Conservation (phyloP, 2,329 filamentous ascomycete species). For the Trichothecium sympodiale region DNA sequence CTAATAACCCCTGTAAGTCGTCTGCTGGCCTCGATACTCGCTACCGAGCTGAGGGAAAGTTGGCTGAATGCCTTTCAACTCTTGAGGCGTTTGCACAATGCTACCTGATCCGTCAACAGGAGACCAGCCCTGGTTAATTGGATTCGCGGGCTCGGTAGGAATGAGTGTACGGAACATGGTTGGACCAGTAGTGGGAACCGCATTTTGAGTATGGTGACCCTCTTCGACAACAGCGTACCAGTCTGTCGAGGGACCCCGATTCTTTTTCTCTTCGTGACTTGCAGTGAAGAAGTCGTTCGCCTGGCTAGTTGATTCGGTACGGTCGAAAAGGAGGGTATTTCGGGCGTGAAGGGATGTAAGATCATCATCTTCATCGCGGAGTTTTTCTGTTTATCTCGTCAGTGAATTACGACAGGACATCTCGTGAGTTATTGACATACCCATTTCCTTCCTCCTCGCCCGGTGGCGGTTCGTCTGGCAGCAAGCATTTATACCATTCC, state of each 20-base stretch:
- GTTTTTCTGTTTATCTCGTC: conserved; percentile 47
- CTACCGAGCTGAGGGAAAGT: too few species aligned
- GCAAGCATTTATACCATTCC: conserved; percentile 77
- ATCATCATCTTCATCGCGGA: conserved; percentile 68
- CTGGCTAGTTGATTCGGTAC: conserved; percentile 21
- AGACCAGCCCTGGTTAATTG: too few species aligned
- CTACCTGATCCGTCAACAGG: too few species aligned
- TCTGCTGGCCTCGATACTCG: too few species aligned
- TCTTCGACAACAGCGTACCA: conserved; percentile 16
- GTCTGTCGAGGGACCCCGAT: conserved; percentile 15
- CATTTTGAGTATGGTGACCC: conserved; percentile 2
- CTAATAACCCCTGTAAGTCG: too few species aligned
- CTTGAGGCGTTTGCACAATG: too few species aligned
- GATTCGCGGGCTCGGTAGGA: not conserved
- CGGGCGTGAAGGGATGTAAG: conserved; percentile 71
- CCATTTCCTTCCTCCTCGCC: conserved; percentile 77
- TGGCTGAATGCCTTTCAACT: too few species aligned
- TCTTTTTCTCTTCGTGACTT: conserved; percentile 9
- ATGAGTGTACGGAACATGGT: not conserved
- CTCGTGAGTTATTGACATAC: conserved; percentile 39
- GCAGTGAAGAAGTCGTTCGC: conserved; percentile 32
- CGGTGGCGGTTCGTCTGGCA: conserved; percentile 85
- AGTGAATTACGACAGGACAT: too few species aligned
- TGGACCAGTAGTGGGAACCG: not conserved
- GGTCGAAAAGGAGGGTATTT: conserved; percentile 71